phyloP scores from a whole-genome alignment of 192 early-diverging fungal species.

The Coemansia sp. region DNA sequence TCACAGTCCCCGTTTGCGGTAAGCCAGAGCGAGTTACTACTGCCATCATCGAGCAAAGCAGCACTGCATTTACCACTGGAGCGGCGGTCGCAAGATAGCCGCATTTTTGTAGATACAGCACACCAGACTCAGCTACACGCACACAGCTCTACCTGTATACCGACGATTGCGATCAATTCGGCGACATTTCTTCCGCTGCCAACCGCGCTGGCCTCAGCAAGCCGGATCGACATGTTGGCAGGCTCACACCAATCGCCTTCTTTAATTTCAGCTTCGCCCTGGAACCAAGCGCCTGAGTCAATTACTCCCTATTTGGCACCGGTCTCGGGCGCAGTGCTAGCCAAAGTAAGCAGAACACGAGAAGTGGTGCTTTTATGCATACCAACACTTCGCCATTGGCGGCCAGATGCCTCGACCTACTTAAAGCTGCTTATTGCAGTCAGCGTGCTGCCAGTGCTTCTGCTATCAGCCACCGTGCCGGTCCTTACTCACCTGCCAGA shows the following conservation, averaged over 20 bases:
- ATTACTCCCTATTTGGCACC: neutral
- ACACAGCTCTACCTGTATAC: neutral
- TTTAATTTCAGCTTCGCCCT: neutral
- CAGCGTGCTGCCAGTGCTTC: constrained; percentile 45
- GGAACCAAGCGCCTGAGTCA: neutral
- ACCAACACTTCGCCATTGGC: constrained; percentile 47
- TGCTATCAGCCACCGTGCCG: constrained; percentile 46
- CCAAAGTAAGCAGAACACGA: neutral
- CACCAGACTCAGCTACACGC: neutral
- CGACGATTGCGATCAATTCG: neutral
- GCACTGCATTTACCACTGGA: neutral
- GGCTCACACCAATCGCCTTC: neutral
- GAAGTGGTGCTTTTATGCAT: constrained; percentile 22
- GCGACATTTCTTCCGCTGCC: neutral
- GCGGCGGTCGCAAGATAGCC: neutral
- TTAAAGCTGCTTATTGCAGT: constrained; percentile 41
- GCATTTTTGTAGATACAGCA: neutral
- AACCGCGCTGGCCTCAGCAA: constrained; percentile 10
- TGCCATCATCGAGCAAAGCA: neutral
- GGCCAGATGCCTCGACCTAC: constrained; percentile 13
- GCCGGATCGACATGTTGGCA: constrained; percentile 6
- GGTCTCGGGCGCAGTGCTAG: neutral
- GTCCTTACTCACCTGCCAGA: constrained; percentile 16
- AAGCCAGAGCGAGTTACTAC: neutral
- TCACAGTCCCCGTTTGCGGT: neutral